Evolutionary conservation across 768 basidiomycete genomes (phyloP).

Genomic region (Lactarius evosmus): DNA sequence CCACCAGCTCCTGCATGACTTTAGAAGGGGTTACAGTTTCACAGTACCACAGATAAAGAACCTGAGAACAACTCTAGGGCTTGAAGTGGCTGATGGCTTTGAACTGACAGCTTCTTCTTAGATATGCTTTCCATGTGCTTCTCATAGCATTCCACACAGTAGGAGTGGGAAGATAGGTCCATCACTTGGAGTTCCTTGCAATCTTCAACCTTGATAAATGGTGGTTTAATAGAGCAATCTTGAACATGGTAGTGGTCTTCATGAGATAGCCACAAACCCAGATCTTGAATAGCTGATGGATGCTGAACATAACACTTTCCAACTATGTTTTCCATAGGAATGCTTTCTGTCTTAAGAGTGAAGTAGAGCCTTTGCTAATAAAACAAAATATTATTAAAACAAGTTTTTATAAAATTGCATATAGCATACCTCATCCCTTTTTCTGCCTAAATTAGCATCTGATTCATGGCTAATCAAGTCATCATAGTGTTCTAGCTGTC

Average conservation of each 20-base stretch:
- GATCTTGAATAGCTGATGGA: constrained; percentile 33
- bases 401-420: background rate
- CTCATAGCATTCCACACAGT: constrained; percentile 42
- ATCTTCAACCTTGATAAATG: background rate
- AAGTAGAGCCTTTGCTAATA: constrained; percentile 42
- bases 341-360: constrained; percentile 32
- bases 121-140: constrained; percentile 36
- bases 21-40: background rate
- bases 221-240: background rate
- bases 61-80: constrained; percentile 71
- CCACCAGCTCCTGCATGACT: constrained; percentile 66
- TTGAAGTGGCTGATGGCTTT: constrained; percentile 45
- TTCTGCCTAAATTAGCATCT: constrained; percentile 5
- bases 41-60: constrained; percentile 29
- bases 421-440: constrained; percentile 20
- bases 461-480: constrained; percentile 32
- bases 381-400: constrained; percentile 3
- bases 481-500: constrained; percentile 47
- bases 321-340: constrained; percentile 42
- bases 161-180: constrained; percentile 30
- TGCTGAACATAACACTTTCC: constrained; percentile 53
- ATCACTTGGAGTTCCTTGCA: constrained; percentile 4
- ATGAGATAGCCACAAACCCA: constrained; percentile 46
- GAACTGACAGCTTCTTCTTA: constrained; percentile 34
- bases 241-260: constrained; percentile 49